Evolutionary conservation across 2,329 filamentous ascomycete genomes (phyloP).

Genomic region (Aspergillus novoparasiticus): DNA sequence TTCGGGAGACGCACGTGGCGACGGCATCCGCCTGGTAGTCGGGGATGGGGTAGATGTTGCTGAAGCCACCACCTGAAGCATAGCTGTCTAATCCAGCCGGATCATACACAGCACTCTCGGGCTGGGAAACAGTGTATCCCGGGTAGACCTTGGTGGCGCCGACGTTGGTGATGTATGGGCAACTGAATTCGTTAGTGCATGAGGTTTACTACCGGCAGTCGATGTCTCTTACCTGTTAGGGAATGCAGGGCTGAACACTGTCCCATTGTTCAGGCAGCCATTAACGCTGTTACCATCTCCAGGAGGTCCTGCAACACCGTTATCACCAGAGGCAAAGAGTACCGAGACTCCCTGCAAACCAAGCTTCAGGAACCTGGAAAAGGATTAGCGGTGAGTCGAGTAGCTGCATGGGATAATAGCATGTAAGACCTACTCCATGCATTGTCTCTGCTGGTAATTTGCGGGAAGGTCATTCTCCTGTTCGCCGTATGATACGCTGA

Average conservation of each 20-base stretch:
- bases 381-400: background rate
- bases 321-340: conserved; percentile 10
- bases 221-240: background rate
- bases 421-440: background rate
- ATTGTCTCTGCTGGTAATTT: conserved; percentile 8
- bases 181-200: background rate
- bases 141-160: conserved; percentile 11
- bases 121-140: conserved; percentile 2
- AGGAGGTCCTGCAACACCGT: conserved; percentile 6
- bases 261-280: conserved; percentile 11
- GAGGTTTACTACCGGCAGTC: rapidly evolving
- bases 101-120: conserved; percentile 10
- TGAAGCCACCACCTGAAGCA: conserved; percentile 12
- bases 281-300: background rate
- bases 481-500: conserved; percentile 9
- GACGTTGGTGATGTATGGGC: conserved; percentile 11
- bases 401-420: background rate
- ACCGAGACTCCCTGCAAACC: conserved; percentile 10
- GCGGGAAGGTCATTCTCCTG: conserved; percentile 8
- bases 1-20: background rate
- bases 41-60: conserved; percentile 11
- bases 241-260: conserved; percentile 9
- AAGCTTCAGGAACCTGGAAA: conserved; percentile 7
- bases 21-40: conserved; percentile 11
- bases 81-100: background rate